Percentiles rank a stretch among this genome's conserved stretches.
Conservation (phyloP, 768 basidiomycete species). For the Mycena floridula region DNA sequence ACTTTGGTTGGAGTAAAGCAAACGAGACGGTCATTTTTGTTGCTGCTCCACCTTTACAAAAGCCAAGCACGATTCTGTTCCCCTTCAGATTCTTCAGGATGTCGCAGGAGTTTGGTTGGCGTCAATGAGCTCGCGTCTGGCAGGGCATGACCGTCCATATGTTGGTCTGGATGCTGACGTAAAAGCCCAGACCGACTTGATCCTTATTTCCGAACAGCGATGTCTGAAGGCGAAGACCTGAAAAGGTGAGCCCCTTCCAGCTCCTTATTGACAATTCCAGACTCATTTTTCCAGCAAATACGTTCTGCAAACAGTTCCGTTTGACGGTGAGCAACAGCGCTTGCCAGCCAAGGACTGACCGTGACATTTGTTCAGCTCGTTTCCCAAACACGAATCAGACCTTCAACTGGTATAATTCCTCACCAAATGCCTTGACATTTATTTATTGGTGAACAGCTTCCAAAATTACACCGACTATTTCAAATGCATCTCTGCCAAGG, state of each 20-base stretch:
- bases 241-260: constrained; percentile 43
- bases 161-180: too few relatives aligned
- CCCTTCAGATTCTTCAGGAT: too few relatives aligned
- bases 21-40: constrained; percentile 41
- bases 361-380: constrained; percentile 47
- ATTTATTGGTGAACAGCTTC: constrained; percentile 43
- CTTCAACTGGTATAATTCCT: constrained; percentile 75
- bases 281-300: constrained; percentile 55
- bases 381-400: constrained; percentile 95
- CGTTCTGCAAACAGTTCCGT: constrained; percentile 90
- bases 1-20: constrained; percentile 7
- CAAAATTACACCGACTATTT: constrained; percentile 99
- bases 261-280: background rate
- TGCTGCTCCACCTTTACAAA: too few relatives aligned
- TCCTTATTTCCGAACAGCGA: constrained; percentile 24
- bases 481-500: constrained; percentile 95
- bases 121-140: too few relatives aligned
- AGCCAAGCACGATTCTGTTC: too few relatives aligned
- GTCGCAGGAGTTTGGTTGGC: too few relatives aligned
- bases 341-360: background rate
- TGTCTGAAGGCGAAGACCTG: constrained; percentile 55
- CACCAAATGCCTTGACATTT: background rate
- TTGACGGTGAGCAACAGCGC: constrained; percentile 61
- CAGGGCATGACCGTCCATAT: too few relatives aligned
- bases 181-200: too few relatives aligned